These are phyloP conservation scores for Chrysoporthe deuterocubensis DNA, from an alignment of 2,329 filamentous ascomycete genomes.

Conservation along the genomic window DNA sequence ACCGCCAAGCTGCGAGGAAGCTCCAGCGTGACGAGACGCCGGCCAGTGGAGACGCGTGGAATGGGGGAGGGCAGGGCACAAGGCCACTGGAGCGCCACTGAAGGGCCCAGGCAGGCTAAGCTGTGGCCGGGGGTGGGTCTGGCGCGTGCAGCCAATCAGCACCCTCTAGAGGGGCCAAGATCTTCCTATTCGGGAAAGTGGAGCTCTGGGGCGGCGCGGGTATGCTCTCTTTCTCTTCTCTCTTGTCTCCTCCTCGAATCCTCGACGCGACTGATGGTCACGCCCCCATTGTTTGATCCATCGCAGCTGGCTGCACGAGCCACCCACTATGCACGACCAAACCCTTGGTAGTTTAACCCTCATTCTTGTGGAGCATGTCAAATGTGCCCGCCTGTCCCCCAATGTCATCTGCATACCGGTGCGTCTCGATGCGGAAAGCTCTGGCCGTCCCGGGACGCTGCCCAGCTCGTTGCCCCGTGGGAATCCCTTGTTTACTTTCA, in stretches of 20 bases:
- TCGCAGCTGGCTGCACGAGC: not conserved
- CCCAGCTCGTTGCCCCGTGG: conserved; percentile 18
- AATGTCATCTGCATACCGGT: conserved; percentile 9
- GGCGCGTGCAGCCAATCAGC: conserved; percentile 5
- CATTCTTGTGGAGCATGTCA: not conserved
- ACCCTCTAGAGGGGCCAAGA: not conserved
- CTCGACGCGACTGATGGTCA: conserved; percentile 14
- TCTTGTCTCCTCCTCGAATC: not conserved
- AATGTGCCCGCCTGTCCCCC: not conserved
- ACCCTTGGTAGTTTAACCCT: not conserved
- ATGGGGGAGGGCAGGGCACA: not conserved
- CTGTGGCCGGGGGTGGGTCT: conserved; percentile 14
- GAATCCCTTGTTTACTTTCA: conserved; percentile 18
- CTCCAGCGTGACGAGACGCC: conserved; percentile 2
- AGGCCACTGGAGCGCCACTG: too few relatives aligned
- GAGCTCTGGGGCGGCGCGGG: not conserved
- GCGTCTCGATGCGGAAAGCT: not conserved
- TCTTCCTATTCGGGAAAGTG: conserved; percentile 18
- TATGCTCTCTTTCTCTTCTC: not conserved
- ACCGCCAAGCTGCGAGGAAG: not conserved
- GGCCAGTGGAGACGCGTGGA: conserved; percentile 21
- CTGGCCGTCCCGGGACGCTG: conserved; percentile 5
- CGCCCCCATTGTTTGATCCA: not conserved
- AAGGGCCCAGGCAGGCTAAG: not conserved
- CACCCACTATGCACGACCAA: not conserved